A percentile compares a stretch with the other conserved stretches of the same genome.
Conservation (phyloP, 352 stramenopile genomes). For the Phytophthora sansomeana region DNA sequence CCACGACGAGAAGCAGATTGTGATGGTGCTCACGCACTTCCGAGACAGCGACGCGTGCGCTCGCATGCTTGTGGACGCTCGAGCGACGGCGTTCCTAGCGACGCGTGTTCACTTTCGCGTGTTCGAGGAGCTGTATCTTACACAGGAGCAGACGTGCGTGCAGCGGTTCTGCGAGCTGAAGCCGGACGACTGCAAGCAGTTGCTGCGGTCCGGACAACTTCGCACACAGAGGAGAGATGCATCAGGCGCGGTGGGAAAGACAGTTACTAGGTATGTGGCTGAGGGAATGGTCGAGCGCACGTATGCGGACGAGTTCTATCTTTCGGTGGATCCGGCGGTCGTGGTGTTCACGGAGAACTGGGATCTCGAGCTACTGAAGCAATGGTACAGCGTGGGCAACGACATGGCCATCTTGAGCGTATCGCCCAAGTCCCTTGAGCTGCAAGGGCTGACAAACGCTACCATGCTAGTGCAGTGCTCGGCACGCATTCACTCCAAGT, state of each 20-base stretch:
- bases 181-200: conserved; percentile 48
- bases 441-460: conserved; percentile 43
- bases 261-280: conserved; percentile 63
- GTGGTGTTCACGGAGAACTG: conserved; percentile 78
- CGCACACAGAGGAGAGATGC: conserved; percentile 61
- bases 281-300: conserved; percentile 69
- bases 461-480: conserved; percentile 79
- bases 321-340: conserved; percentile 68
- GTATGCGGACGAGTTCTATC: conserved; percentile 68
- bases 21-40: conserved; percentile 77
- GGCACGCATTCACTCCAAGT: conserved; percentile 80
- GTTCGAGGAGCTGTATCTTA: conserved; percentile 76
- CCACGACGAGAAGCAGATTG: conserved; percentile 74
- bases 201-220: conserved; percentile 66
- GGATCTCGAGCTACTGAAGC: conserved; percentile 77
- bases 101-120: conserved; percentile 71
- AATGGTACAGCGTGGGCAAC: conserved; percentile 86
- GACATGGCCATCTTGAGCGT: conserved; percentile 84
- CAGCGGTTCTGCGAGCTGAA: conserved; percentile 65
- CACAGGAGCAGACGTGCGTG: conserved; percentile 66
- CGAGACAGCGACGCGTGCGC: conserved; percentile 68
- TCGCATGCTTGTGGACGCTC: conserved; percentile 56
- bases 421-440: conserved; percentile 62
- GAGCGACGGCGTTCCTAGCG: conserved; percentile 44
- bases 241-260: conserved; percentile 58